phyloP scores from a whole-genome alignment of 2,329 filamentous ascomycete genomes.

The Exophiala calicioides region DNA sequence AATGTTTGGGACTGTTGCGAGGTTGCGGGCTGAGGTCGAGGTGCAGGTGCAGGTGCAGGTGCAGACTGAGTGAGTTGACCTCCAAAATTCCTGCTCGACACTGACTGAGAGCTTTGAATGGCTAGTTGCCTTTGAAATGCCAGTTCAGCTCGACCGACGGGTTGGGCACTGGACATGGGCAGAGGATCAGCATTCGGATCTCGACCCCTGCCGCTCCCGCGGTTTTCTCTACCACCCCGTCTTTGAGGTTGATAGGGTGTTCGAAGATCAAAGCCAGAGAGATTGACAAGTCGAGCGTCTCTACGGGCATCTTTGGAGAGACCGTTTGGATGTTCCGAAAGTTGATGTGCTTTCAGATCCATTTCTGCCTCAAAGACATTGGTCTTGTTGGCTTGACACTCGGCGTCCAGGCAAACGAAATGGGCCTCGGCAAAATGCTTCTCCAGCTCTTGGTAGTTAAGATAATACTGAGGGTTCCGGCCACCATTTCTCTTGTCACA shows the following conservation, averaged over 20 bases:
- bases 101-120: constrained; percentile 82
- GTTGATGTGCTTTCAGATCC: constrained; percentile 89
- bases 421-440: constrained; percentile 86
- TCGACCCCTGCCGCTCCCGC: constrained; percentile 67
- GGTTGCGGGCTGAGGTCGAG: constrained; percentile 32
- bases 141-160: constrained; percentile 79
- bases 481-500: constrained; percentile 70
- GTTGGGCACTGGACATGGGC: constrained; percentile 74
- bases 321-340: constrained; percentile 76
- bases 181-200: constrained; percentile 84
- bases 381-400: constrained; percentile 96
- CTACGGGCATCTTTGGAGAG: constrained; percentile 80
- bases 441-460: constrained; percentile 83
- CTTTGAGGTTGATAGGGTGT: constrained; percentile 67
- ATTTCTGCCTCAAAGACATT: constrained; percentile 94
- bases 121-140: constrained; percentile 91
- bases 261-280: constrained; percentile 80
- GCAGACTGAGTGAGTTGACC: constrained; percentile 67
- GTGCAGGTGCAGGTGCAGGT: constrained; percentile 38
- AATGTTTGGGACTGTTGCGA: constrained; percentile 33
- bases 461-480: constrained; percentile 82
- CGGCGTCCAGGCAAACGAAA: constrained; percentile 77
- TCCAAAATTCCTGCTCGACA: constrained; percentile 78
- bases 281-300: constrained; percentile 81
- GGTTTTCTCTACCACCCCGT: constrained; percentile 55